phyloP scores from a whole-genome alignment of 768 basidiomycete species.

The Cubamyces lactineus region DNA sequence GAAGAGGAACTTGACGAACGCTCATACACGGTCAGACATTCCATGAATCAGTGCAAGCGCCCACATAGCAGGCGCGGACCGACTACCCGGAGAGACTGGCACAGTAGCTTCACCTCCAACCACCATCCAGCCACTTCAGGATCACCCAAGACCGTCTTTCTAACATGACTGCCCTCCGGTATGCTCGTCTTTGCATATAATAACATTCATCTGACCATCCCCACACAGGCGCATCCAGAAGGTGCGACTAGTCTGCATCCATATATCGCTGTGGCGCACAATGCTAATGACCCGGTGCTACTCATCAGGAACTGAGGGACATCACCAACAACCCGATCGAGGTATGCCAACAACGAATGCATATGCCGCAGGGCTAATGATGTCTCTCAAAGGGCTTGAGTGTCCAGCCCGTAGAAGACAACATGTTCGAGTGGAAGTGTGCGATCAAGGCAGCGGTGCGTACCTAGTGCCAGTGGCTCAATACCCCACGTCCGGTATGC shows the following conservation, averaged over 20 bases:
- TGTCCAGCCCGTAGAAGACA: constrained; percentile 68
- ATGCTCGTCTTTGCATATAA: constrained; percentile 11
- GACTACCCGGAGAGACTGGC: neutral
- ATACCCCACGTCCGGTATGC: neutral
- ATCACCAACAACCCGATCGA: constrained; percentile 65
- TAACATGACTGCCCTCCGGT: constrained; percentile 46
- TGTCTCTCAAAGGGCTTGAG: constrained; percentile 54
- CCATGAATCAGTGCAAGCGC: neutral
- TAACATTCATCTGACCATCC: constrained; percentile 2
- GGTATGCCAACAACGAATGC: constrained; percentile 40
- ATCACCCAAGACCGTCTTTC: too few species aligned
- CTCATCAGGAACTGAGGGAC: constrained; percentile 66
- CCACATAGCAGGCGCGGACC: neutral
- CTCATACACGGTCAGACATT: too few species aligned
- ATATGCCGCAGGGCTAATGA: constrained; percentile 7
- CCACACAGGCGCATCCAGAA: constrained; percentile 70
- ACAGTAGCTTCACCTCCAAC: neutral
- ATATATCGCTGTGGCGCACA: constrained; percentile 3
- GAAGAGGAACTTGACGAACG: too few species aligned
- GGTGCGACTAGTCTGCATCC: constrained; percentile 40
- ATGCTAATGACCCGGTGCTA: constrained; percentile 19
- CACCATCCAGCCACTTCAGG: neutral
- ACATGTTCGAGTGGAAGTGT: constrained; percentile 79
- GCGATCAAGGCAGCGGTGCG: constrained; percentile 73
- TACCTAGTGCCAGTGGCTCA: constrained; percentile 19